A percentile compares a stretch with the other conserved stretches of the same genome.
These are phyloP conservation scores for Wickerhamomyces sydowiorum DNA, from an alignment of 805 yeast genomes.

Conservation along the genomic window DNA sequence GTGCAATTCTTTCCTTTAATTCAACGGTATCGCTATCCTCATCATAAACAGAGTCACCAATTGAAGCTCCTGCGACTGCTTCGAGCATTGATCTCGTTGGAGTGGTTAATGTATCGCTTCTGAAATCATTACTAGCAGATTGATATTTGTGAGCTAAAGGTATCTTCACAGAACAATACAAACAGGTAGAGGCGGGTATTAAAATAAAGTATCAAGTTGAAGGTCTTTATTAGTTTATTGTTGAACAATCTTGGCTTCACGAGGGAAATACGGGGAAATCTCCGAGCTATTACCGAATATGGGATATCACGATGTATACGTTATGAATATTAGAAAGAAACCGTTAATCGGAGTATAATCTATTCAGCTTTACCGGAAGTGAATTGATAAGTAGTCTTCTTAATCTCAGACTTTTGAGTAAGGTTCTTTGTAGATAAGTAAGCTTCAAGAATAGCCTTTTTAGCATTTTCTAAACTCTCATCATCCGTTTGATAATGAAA, in stretches of 20 bases:
- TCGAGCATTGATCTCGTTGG: constrained; percentile 73
- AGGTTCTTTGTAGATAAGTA: constrained; percentile 26
- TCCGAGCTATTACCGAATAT: too few species aligned
- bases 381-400: neutral
- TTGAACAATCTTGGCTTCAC: too few species aligned
- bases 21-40: constrained; percentile 70
- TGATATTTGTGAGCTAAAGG: constrained; percentile 4
- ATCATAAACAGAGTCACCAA: constrained; percentile 86
- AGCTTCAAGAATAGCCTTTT: constrained; percentile 33
- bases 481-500: constrained; percentile 33
- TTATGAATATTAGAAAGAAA: too few species aligned
- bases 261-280: too few species aligned
- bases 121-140: constrained; percentile 41
- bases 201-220: too few species aligned
- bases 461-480: constrained; percentile 16
- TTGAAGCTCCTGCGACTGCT: constrained; percentile 49
- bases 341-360: too few species aligned
- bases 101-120: constrained; percentile 87
- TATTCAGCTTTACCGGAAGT: neutral
- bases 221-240: too few species aligned
- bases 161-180: too few species aligned
- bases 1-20: constrained; percentile 59
- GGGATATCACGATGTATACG: too few species aligned
- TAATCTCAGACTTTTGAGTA: constrained; percentile 29
- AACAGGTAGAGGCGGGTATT: too few species aligned